Percentiles rank a stretch among this genome's conserved stretches.
Evolutionary conservation across 2,329 filamentous ascomycete species (phyloP).

Genomic region (Hymenoscyphus linearis): DNA sequence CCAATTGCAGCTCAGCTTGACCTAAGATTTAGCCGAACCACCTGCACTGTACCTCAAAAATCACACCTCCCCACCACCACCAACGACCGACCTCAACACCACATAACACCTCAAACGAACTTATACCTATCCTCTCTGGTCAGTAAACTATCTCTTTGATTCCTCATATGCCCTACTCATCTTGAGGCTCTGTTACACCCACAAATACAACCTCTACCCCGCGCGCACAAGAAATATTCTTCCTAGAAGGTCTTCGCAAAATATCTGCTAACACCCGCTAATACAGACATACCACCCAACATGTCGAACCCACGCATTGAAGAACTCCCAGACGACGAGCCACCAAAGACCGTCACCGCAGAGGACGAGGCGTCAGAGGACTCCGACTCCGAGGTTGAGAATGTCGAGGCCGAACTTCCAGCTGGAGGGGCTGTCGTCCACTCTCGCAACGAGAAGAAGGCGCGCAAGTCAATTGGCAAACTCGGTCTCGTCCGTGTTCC

Average conservation of each 20-base stretch:
- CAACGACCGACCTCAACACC: neutral
- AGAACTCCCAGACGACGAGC: conserved; percentile 90
- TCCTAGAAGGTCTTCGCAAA: conserved; percentile 13
- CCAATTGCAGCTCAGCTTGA: neutral
- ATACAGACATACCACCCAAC: conserved; percentile 41
- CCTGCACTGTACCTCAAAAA: neutral
- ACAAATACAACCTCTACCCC: neutral
- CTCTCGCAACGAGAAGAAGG: conserved; percentile 99
- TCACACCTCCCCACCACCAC: neutral
- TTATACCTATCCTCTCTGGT: conserved; percentile 7
- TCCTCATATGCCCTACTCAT: neutral
- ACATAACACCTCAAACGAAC: neutral
- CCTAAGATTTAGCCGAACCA: conserved; percentile 1
- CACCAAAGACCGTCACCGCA: conserved; percentile 73
- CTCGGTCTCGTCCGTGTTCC: conserved; percentile 92
- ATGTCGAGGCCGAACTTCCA: conserved; percentile 58
- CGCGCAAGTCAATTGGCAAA: conserved; percentile 98
- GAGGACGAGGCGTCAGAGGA: conserved; percentile 65
- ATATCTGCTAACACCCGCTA: conserved; percentile 23
- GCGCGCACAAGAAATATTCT: conserved; percentile 26
- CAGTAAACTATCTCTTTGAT: neutral
- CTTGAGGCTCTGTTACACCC: neutral
- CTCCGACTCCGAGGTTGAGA: conserved; percentile 74
- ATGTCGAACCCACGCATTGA: conserved; percentile 99
- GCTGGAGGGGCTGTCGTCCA: conserved; percentile 87